Percentiles rank a stretch among this genome's conserved stretches.
These are phyloP conservation scores for Capsicum pubescens DNA, from an alignment of 257 asterid genomes.

Conservation along the genomic window DNA sequence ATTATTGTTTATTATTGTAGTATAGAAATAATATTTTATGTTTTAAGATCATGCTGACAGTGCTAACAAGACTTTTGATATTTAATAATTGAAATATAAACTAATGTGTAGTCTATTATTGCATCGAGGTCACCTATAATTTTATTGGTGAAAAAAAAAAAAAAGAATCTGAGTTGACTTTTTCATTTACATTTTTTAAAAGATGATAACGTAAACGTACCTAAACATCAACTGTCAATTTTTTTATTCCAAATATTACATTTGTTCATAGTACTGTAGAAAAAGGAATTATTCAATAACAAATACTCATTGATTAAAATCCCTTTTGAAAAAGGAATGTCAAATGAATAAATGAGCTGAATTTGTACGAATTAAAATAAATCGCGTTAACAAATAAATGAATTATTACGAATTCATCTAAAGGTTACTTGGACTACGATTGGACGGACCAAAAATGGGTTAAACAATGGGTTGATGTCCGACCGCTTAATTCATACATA, in stretches of 20 bases:
- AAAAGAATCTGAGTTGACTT: background rate
- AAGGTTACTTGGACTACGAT: too few species aligned
- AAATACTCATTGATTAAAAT: background rate
- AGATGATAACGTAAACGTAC: constrained; percentile 12
- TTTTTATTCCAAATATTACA: background rate
- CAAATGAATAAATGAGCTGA: background rate
- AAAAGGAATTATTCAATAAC: background rate
- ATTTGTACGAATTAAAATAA: background rate
- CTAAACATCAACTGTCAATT: background rate
- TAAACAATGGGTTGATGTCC: background rate
- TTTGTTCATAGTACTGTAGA: background rate
- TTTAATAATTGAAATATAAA: too few species aligned
- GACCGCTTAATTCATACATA: background rate
- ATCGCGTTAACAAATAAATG: background rate
- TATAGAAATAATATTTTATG: too few species aligned
- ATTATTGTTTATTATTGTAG: too few species aligned
- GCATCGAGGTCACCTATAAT: background rate
- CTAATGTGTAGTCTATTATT: too few species aligned
- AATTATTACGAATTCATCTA: background rate
- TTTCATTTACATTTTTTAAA: background rate
- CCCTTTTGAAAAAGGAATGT: background rate
- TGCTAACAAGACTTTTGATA: too few species aligned
- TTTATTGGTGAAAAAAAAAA: background rate
- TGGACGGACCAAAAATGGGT: background rate
- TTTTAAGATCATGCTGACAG: too few species aligned